Base-by-base conservation (phyloP, 2,329 filamentous ascomycete genomes). In the Calonectria pauciramosa region DNA sequence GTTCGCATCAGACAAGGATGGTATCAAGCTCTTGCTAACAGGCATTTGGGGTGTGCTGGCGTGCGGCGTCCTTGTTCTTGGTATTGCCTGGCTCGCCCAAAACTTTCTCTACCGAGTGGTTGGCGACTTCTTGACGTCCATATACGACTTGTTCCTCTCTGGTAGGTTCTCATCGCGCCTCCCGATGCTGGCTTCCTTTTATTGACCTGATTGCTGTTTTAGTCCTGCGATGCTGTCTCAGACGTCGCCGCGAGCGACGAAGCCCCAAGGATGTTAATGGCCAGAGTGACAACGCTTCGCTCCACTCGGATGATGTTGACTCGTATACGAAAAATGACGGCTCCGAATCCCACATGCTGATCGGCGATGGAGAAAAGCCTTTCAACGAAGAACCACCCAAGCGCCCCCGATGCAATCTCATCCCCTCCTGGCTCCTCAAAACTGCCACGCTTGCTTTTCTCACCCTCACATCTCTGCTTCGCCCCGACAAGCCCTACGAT, bases 401-500 rank as follows among this genome's bases (percentile, higher is more conserved):
- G 69, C 75, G 47, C 11, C 64, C 32, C 65, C 66, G 49, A n/a
- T 79, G 72, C 26, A 76, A 9, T 8, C 63, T 76, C 3, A 28
- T 77, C 3, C 72, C 73, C 3, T 74, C 71, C 4, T 76, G 74
- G 76, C 49, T 80, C 8, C 59, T 72, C 51, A 79, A 79, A 67
- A 49, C 76, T 3, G 72, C 71, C 16, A 4, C 80, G 2, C 52
- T 78, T 8, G 68, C 76, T 23, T 80, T 83, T 26, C 64, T 84
- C 10, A 52, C 64, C 14, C 64, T 80, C n/a, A 74, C 76, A 0
- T 63, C 78, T n/a, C 47, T 81, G 18, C 38, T 83, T 20, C 78
- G 83, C 34, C 82, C 83, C n/a, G 71, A 79, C 16, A 78, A 80
- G 49, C 83, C 83, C 2, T 85, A 83, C 75, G 74, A 79, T 64